Conservation (phyloP, 257 asterid genomes). For the Sherardia arvensis region DNA sequence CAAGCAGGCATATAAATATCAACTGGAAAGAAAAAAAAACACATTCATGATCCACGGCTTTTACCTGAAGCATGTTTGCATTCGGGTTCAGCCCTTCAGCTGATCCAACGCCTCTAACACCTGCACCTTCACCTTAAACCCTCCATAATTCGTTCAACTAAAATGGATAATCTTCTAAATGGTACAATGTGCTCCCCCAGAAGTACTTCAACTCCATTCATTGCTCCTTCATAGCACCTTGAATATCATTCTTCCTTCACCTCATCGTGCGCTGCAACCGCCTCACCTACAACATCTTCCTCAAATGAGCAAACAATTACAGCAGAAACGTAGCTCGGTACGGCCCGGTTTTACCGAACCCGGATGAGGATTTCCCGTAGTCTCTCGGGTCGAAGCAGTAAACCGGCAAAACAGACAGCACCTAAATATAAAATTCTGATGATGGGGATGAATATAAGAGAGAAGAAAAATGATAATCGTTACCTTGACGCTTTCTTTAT, state of each 20-base stretch:
- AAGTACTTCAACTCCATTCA: constrained; percentile 80
- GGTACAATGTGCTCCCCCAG: constrained; percentile 99
- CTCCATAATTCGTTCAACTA: constrained; percentile 76
- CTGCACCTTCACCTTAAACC: constrained; percentile 72
- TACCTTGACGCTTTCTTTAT: too few species aligned
- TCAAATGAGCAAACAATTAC: constrained; percentile 64
- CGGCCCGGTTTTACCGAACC: constrained; percentile 87
- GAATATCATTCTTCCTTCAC: constrained; percentile 83
- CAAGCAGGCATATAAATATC: too few species aligned
- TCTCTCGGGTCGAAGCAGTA: constrained; percentile 96
- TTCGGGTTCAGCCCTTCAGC: constrained; percentile 67
- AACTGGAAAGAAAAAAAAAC: not conserved
- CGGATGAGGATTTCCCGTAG: constrained; percentile 78
- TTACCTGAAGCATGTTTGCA: constrained; percentile 53
- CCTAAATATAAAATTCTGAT: too few species aligned
- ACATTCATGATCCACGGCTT: not conserved
- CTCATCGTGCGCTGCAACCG: constrained; percentile 79
- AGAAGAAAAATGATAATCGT: too few species aligned
- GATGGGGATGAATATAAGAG: too few species aligned
- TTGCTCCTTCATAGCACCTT: constrained; percentile 70
- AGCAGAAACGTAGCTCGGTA: constrained; percentile 64
- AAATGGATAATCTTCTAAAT: constrained; percentile 89
- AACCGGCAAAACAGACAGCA: constrained; percentile 74
- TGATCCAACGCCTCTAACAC: constrained; percentile 69
- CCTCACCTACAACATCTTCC: constrained; percentile 54